Evolutionary conservation across 306 rosid species (phyloP), one percentile per base, ranked within the genome.

Genomic region (Pyrus betulifolia): DNA sequence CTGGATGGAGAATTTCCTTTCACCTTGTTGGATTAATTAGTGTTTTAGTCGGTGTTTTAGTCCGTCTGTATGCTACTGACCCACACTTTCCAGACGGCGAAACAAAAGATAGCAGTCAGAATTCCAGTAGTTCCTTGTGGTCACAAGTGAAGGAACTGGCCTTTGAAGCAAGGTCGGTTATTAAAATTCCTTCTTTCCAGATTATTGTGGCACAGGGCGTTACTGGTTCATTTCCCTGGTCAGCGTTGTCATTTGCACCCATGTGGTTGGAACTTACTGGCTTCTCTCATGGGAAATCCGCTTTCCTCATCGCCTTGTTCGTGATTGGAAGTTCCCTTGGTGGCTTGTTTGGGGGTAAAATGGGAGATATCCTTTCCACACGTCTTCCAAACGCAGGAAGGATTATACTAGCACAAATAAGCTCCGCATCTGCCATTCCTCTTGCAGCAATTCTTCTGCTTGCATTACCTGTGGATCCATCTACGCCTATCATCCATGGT

Each of bases 201-300:
- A 92, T 95, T 44, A 84, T 95, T 68, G 99, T 91, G 67, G 90
- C 91, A 4, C 99, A 95, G 82, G 99, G 99, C 68, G 84, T 95
- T 77, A 89, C 97, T 27, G 97, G 99, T 64, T 95, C 97, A 1
- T 90, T 95, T 70, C 99, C 97, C 14, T 95, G 97, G 97, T 92
- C 97, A 17, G 97, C 97, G 65, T 70, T 95, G 76, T 89, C 97
- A 31, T 95, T 95, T 67, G 85, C 96, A 5, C 85, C 99, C 4
- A 95, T 95, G 97, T 95, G 99, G 99, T 85, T 92, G 83, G 99
- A 92, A 88, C 96, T 95, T 45, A 86, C 75, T 68, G 97, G 99
- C 52, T 95, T 95, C 75, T 87, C 97, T 75, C 99, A 92, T 54
- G 70, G 70, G 67, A 79, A 78, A 86, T 91, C 99, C 1, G 99